These are phyloP conservation scores for Saturnispora galanensis DNA, from an alignment of 805 yeast species.

Conservation along the genomic window DNA sequence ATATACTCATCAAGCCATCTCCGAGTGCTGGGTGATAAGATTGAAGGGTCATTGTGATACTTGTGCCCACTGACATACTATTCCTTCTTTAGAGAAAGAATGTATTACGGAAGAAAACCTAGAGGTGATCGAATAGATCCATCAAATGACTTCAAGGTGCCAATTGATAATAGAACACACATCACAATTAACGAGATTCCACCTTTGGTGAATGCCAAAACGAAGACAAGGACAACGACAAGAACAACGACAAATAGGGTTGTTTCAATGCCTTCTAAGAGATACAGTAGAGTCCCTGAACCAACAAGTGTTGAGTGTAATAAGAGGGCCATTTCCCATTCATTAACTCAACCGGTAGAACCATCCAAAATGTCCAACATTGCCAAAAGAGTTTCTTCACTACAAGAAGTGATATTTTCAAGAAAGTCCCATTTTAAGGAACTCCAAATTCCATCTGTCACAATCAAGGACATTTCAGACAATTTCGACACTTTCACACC, in stretches of 20 bases:
- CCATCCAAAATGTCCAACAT: not conserved
- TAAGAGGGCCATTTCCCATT: not conserved
- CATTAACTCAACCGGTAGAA: not conserved
- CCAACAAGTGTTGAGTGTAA: slow-evolving; percentile 4
- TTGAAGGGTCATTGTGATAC: not conserved
- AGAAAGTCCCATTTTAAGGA: not conserved
- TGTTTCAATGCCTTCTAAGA: not conserved
- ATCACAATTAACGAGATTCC: not conserved
- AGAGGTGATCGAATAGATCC: slow-evolving; percentile 19
- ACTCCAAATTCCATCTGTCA: not conserved
- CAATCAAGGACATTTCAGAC: not conserved
- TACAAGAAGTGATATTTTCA: slow-evolving; percentile 1
- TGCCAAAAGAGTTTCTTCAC: slow-evolving; percentile 5
- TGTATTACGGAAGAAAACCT: slow-evolving; percentile 14
- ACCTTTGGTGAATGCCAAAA: not conserved
- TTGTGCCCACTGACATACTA: not conserved
- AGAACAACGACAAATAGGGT: not conserved
- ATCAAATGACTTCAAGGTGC: slow-evolving; percentile 17
- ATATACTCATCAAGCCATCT: slow-evolving; percentile 7
- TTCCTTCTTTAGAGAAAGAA: not conserved
- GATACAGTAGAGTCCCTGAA: slow-evolving; percentile 4
- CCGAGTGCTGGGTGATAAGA: not conserved
- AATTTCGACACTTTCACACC: too few species aligned
- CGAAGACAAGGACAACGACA: not conserved
- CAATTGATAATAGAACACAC: slow-evolving; percentile 7